These are phyloP conservation scores for Paramecium sexaurelia DNA, from an alignment of 73 alveolate species.

Conservation along the genomic window DNA sequence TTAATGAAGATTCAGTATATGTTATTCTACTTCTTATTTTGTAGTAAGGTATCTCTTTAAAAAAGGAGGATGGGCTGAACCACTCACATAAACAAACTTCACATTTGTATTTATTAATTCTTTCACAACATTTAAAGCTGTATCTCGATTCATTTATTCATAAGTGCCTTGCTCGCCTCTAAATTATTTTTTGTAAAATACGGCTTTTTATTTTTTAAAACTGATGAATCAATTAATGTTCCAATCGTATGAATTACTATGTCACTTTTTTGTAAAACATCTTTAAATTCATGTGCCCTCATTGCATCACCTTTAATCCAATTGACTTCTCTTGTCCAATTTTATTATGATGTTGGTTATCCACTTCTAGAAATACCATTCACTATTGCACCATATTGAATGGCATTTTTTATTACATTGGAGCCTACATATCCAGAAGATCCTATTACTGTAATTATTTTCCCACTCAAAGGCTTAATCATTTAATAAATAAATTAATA, in stretches of 20 bases:
- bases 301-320: slow-evolving; percentile 57
- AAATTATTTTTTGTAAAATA: background rate
- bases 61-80: slow-evolving; percentile 67
- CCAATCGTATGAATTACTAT: slow-evolving; percentile 34
- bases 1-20: slow-evolving; percentile 1
- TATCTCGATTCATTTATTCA: slow-evolving; percentile 57
- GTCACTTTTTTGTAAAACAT: slow-evolving; percentile 29
- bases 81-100: slow-evolving; percentile 61
- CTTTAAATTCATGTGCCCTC: slow-evolving; percentile 10
- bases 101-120: background rate
- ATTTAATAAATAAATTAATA: background rate
- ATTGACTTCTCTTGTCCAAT: slow-evolving; percentile 38
- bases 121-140: background rate
- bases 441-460: slow-evolving; percentile 30
- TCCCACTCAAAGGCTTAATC: background rate
- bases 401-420: slow-evolving; percentile 10
- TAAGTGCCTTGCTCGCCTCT: slow-evolving; percentile 49
- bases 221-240: slow-evolving; percentile 39
- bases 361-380: slow-evolving; percentile 57
- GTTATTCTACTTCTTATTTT: slow-evolving; percentile 67
- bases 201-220: background rate
- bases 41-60: slow-evolving; percentile 57
- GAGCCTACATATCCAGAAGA: slow-evolving; percentile 55
- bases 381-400: slow-evolving; percentile 31
- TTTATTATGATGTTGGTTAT: background rate